phyloP scores from a whole-genome alignment of 2,329 filamentous ascomycete genomes.

The Ascochyta clinopodiicola region DNA sequence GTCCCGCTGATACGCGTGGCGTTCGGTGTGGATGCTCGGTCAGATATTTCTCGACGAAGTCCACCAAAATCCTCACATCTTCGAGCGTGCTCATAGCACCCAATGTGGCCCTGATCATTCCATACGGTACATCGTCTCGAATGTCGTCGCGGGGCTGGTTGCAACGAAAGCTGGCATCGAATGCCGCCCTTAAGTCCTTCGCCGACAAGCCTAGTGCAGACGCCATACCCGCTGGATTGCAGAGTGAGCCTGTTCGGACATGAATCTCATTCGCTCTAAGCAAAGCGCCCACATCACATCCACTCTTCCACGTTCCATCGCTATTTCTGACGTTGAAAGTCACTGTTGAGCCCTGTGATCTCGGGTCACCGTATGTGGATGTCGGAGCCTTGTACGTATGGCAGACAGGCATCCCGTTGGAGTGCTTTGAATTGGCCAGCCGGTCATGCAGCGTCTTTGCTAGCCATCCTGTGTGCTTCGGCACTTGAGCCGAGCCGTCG shows the following conservation, averaged over 20 bases:
- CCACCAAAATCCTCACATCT: slow-evolving; percentile 55
- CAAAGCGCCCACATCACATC: slow-evolving; percentile 63
- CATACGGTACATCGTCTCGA: slow-evolving; percentile 61
- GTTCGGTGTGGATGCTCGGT: slow-evolving; percentile 1
- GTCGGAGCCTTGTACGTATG: slow-evolving; percentile 62
- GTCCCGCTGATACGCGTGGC: background rate
- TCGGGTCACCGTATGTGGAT: slow-evolving; percentile 58
- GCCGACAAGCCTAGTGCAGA: slow-evolving; percentile 58
- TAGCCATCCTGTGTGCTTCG: slow-evolving; percentile 64
- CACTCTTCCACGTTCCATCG: slow-evolving; percentile 62
- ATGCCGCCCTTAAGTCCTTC: slow-evolving; percentile 62
- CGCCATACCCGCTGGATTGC: slow-evolving; percentile 61
- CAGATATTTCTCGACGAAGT: slow-evolving; percentile 9
- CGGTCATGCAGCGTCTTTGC: slow-evolving; percentile 57
- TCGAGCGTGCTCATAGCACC: slow-evolving; percentile 66
- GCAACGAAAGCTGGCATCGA: slow-evolving; percentile 65
- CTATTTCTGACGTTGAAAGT: slow-evolving; percentile 67
- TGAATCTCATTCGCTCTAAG: slow-evolving; percentile 65
- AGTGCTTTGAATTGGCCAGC: slow-evolving; percentile 59
- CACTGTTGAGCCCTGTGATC: slow-evolving; percentile 65
- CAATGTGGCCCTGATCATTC: slow-evolving; percentile 66
- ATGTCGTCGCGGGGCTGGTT: slow-evolving; percentile 58
- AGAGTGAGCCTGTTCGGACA: slow-evolving; percentile 65
- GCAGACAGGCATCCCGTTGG: slow-evolving; percentile 60
- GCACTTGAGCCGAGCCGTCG: slow-evolving; percentile 65